These are phyloP conservation scores for Parietaria judaica DNA, from an alignment of 306 rosid species.

Conservation along the genomic window DNA sequence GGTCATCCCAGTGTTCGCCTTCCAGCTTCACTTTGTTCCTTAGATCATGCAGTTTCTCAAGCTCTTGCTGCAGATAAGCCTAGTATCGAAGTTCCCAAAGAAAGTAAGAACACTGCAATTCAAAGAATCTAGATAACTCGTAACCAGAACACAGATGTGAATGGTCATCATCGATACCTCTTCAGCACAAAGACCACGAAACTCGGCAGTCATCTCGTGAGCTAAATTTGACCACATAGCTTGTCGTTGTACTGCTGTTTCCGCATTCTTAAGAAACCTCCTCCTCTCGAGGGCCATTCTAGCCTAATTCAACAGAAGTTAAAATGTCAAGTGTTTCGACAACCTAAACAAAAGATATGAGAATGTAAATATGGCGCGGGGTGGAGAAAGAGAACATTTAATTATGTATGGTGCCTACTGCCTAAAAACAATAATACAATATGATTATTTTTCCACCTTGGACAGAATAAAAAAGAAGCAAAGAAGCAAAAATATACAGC, in stretches of 20 bases:
- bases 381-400: constrained; percentile 1
- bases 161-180: constrained; percentile 49
- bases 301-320: constrained; percentile 49
- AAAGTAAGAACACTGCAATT: constrained; percentile 7
- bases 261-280: constrained; percentile 84
- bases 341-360: constrained; percentile 1
- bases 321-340: constrained; percentile 13
- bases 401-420: neutral
- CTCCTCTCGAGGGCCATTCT: constrained; percentile 97
- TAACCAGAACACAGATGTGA: constrained; percentile 11
- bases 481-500: neutral
- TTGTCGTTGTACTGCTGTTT: constrained; percentile 88
- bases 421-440: constrained; percentile 1
- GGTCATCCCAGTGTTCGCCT: constrained; percentile 99
- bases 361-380: constrained; percentile 11
- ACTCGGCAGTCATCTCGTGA: constrained; percentile 98
- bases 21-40: constrained; percentile 97
- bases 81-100: constrained; percentile 33
- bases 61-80: constrained; percentile 99
- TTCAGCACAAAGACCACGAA: constrained; percentile 98
- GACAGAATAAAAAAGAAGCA: neutral
- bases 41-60: constrained; percentile 87
- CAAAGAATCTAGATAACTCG: neutral
- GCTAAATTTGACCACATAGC: constrained; percentile 99
- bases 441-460: neutral